Evolutionary conservation across 2,329 filamentous ascomycete genomes (phyloP), one percentile per base, ranked within the genome.

Genomic region (Fusarium pseudograminearum): DNA sequence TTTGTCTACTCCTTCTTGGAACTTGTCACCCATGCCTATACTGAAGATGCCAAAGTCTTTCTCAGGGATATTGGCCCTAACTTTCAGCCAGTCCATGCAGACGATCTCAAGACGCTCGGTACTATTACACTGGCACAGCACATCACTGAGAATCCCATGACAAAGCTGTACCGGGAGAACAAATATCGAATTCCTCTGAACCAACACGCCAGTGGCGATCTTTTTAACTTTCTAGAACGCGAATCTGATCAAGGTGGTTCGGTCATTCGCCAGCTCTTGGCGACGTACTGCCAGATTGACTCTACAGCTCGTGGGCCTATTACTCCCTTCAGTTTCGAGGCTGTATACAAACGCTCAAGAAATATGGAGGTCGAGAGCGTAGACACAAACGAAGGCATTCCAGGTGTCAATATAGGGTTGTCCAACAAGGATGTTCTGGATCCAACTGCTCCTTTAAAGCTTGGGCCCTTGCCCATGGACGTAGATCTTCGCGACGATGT

Each of bases 1-100:
- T 98, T 98, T 76, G 92, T 98, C 52, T 97, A 99, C 80, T 96
- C 93, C 0, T 98, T 92, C 76, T 84, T 99, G 28, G 90, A 93
- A 60, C 87, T 98, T 57, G 87, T 97, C 30, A 85, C 85, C 34
- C 88, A 93, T 63, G 89, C 89, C 68, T 94, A 91, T 72, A 82
- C 87, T 3, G 87, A 88, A 40, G 93, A 97, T 61, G 89, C 90
- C 16, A 90, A 92, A 70, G 83, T 86, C 3, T 95, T 97, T 76
- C 90, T 97, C 65, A 86, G 88, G 30, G 84, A 86, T 7, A 89
- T 93, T 75, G 89, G 89, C 57, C 75, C 79, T 3, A 79, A 89
- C 56, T 98, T 98, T 74, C 89, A 94, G 71, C 87, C 87, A 26
- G 87, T 93, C 53, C 94, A 97, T 73, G 86, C 86, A 15, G 93